Evolutionary conservation across 176 grass and related monocot species (phyloP).

Genomic region (Aegilops bicornis): DNA sequence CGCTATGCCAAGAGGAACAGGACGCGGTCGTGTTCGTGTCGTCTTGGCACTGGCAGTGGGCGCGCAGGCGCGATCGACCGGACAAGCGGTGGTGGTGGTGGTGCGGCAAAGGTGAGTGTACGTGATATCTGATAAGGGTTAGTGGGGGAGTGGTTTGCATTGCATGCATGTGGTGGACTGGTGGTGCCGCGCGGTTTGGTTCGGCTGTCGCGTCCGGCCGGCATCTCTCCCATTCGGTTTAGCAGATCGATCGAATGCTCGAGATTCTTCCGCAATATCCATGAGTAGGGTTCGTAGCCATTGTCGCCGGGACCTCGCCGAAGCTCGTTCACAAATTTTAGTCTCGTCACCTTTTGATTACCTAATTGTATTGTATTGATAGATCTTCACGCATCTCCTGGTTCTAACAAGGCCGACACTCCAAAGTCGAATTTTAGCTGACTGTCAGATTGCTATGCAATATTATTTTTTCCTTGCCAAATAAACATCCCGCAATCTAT

Average conservation of each 20-base stretch:
- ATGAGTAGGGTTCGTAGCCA: too few relatives aligned
- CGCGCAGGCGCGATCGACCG: neutral
- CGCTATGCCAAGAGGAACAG: neutral
- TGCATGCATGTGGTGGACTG: neutral
- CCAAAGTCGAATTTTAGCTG: too few relatives aligned
- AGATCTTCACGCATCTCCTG: too few relatives aligned
- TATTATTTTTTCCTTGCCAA: too few relatives aligned
- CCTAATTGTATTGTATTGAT: too few relatives aligned
- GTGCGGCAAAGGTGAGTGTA: neutral
- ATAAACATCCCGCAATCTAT: too few relatives aligned
- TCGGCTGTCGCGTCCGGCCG: neutral
- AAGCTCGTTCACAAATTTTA: too few relatives aligned
- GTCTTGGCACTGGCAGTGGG: neutral
- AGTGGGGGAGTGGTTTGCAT: neutral
- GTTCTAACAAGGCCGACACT: too few relatives aligned
- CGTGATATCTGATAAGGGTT: slow-evolving; percentile 1
- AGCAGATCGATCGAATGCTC: neutral
- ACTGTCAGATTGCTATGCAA: too few relatives aligned
- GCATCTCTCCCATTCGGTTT: neutral
- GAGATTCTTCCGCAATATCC: neutral
- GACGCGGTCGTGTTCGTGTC: neutral
- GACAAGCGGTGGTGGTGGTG: slow-evolving; percentile 4
- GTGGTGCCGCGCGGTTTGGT: neutral
- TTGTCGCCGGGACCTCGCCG: too few relatives aligned
- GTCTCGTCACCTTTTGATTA: too few relatives aligned